Base-by-base conservation (phyloP, 139 green algal species). In the Chlamydomonas sphaeroides region DNA sequence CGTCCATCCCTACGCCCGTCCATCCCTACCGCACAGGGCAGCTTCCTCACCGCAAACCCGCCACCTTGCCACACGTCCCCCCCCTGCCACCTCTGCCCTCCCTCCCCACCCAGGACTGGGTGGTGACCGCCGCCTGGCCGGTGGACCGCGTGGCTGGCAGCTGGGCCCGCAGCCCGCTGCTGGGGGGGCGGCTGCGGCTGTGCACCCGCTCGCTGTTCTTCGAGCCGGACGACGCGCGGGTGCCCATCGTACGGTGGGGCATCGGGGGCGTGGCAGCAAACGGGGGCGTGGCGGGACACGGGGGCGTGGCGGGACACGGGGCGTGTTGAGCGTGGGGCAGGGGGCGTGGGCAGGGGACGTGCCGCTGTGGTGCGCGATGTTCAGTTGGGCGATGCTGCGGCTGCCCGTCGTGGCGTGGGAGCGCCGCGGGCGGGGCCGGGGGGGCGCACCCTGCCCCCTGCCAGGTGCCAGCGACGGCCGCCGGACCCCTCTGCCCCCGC, bases 191-290 rank as follows among this genome's bases (percentile, higher is more conserved):
- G n/a, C 53, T 98, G 83, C 86, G 94, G 33, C 87, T 98, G 61
- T 93, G 88, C 88, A 96, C 94, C 21, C 90, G 87, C 62, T 95
- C 90, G 11, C 66, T 98, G 17, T 96, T 98, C 76, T 97, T 98
- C 75, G 95, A 98, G 36, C 88, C 95, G 5, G 94, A 97, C 69
- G 95, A 98, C 73, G 65, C 88, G 15, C 76, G 93, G 3, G 82
- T 97, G 59, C 94, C 95, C 53, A 95, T 98, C 11, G 86, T 93
- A 51, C 91, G 95, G 92, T 95, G 45, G 10, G 32, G 33, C 17
- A 5, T 5, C 20, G 7, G 62, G 62, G 59, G 28, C 3, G 59
- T n/a, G n/a, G n/a, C n/a, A n/a, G n/a, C n/a, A n/a, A 53, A 53
- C 11, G 45, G 45, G 45, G 45, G 45, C 14, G 45, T 10, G 45